Evolutionary conservation across 768 basidiomycete species (phyloP), one percentile per base, ranked within the genome.

Genomic region (Auricularia sp.): DNA sequence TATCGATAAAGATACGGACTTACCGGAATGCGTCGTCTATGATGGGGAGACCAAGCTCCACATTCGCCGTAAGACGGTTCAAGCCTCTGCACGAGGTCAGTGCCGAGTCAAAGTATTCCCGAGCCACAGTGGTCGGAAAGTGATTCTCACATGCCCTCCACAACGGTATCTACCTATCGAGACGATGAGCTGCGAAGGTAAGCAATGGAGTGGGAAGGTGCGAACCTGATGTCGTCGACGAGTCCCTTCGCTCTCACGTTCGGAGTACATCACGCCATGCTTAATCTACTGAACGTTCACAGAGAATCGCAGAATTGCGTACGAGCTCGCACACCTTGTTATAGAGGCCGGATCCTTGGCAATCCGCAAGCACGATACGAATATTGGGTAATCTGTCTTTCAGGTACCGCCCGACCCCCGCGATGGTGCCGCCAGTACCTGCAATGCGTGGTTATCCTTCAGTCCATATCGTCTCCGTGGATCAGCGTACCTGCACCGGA

Each of bases 341-440:
- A 75, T 88, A 97, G 62, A 99, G 77, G 1, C 97, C 97, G 70
- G 92, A 94, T 8, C 96, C 96, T 70, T 95, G 89, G 0, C 95
- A 94, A 75, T 99, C 97, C 11, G 91, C 82, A 62, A 99, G 80
- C 4, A 87, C 86, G 11, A 98, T 81, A 13, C 83, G 71, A 56
- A 95, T 69, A 65, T 82, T 77, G 29, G 84, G 79, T 59, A 90
- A 80, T 79, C 85, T 83, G 11, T 83, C 83, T 76, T 94, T 96
- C 63, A 99, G 77, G 71, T 81, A 96, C 62, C 77, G 81, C 0
- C 92, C 94, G 3, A 81, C 83, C 0, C 96, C 96, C 1, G 94
- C 89, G 62, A 99, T 84, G 3, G 96, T 98, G 13, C 97, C 97
- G 4, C 97, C 96, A 2, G 96, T 98, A n/a, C 94, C 92, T 89